Conservation (phyloP, 2,329 filamentous ascomycete genomes). For the Colletotrichum musicola region DNA sequence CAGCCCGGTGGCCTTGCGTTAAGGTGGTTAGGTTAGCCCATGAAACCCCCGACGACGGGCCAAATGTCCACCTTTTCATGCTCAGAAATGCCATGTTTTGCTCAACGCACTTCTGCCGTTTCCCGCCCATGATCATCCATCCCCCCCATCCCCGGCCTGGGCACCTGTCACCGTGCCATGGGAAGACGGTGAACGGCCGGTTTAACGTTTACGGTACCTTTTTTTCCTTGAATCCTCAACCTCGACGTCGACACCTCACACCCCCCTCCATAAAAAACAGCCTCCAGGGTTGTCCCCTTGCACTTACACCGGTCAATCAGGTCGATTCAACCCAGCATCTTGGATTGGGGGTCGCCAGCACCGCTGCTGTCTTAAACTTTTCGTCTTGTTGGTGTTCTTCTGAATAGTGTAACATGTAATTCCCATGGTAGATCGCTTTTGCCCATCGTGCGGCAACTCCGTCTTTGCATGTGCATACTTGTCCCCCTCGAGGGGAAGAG, state of each 20-base stretch:
- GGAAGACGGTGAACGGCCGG: constrained; percentile 16
- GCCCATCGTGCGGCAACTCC: constrained; percentile 16
- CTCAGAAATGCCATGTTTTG: constrained; percentile 34
- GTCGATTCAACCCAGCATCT: constrained; percentile 24
- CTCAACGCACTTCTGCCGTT: constrained; percentile 28
- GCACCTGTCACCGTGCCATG: no score
- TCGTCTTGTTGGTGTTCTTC: constrained; percentile 1
- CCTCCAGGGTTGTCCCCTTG: constrained; percentile 30
- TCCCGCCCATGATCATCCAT: constrained; percentile 11
- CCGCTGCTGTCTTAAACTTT: not conserved
- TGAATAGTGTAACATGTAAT: constrained; percentile 5
- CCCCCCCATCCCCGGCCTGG: not conserved
- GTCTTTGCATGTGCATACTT: constrained; percentile 9
- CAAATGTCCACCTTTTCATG: constrained; percentile 19
- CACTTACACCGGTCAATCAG: constrained; percentile 22
- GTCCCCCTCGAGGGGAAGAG: not conserved
- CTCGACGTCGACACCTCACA: not conserved
- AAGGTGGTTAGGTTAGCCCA: no score
- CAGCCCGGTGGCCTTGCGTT: no score
- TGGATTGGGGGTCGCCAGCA: constrained; percentile 24
- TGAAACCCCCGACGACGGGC: no score
- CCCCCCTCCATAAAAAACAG: not conserved
- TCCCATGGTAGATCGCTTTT: constrained; percentile 28
- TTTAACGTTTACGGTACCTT: constrained; percentile 9
- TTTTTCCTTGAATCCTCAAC: not conserved